These are phyloP conservation scores for Rhododendron kiyosumense DNA, from an alignment of 148 eudicot genomes.

Conservation along the genomic window DNA sequence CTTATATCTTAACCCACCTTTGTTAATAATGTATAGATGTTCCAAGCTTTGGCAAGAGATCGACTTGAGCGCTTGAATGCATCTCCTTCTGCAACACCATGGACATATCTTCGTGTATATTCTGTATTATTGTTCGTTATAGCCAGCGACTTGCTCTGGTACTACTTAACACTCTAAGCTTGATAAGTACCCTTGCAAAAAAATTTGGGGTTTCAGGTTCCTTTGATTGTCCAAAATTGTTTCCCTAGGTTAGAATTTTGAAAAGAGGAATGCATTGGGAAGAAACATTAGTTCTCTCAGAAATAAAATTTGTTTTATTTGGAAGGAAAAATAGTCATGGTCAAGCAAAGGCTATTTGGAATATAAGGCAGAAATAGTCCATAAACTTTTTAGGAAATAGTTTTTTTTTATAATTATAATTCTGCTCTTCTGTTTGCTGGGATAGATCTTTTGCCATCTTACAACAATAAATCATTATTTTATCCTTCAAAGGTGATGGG, in stretches of 20 bases:
- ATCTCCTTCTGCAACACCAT: constrained; percentile 89
- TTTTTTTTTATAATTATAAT: too few species aligned
- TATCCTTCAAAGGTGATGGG: too few species aligned
- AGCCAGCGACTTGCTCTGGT: constrained; percentile 76
- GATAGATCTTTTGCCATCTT: too few species aligned
- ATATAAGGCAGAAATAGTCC: neutral
- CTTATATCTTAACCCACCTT: constrained; percentile 2
- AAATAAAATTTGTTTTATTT: neutral
- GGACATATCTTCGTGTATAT: constrained; percentile 94
- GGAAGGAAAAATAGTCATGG: neutral
- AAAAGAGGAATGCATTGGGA: neutral
- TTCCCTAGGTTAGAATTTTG: neutral
- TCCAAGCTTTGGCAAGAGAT: constrained; percentile 98
- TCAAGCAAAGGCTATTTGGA: constrained; percentile 2
- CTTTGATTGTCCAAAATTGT: neutral
- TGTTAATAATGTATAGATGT: constrained; percentile 56
- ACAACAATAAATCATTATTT: too few species aligned
- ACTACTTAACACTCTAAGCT: constrained; percentile 19
- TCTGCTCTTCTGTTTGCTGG: too few species aligned
- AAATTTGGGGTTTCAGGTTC: neutral
- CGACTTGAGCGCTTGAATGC: constrained; percentile 98
- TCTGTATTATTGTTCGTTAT: constrained; percentile 77
- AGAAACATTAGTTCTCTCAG: neutral
- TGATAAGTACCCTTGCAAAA: neutral
- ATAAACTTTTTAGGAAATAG: neutral